Conservation (phyloP, 345 rosid species). For the Ceriops decandra region DNA sequence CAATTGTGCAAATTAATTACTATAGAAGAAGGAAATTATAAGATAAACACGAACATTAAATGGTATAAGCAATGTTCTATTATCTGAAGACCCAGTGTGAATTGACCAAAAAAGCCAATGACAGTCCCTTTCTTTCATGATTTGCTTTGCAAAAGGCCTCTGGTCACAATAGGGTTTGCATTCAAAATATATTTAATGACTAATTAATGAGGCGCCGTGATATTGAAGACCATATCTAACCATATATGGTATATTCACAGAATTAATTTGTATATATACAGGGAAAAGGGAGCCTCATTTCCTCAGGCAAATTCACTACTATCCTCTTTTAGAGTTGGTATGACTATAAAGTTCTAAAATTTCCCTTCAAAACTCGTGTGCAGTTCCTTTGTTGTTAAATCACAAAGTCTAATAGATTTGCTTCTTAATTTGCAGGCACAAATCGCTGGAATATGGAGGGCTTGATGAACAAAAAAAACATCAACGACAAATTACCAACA, state of each 20-base stretch:
- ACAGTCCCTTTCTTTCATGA: no score
- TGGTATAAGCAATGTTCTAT: no score
- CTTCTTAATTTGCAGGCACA: slow-evolving; percentile 1
- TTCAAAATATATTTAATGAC: no score
- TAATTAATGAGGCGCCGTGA: no score
- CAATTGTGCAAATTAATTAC: background rate
- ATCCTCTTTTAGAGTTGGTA: background rate
- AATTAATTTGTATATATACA: slow-evolving; percentile 5
- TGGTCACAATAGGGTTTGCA: no score
- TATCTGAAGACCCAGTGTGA: no score
- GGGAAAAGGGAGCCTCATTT: slow-evolving; percentile 2
- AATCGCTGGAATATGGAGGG: background rate
- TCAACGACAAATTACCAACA: background rate
- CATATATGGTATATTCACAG: background rate
- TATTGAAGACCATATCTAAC: no score
- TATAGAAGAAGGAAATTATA: no score
- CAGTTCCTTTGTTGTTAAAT: no score
- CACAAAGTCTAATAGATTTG: background rate
- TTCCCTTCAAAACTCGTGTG: background rate
- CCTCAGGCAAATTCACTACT: background rate
- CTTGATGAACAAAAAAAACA: background rate
- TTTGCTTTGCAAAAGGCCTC: no score
- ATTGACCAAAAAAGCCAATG: no score
- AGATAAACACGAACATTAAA: no score
- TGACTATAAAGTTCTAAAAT: background rate